Conservation (phyloP, 2,329 filamentous ascomycete genomes). For the Thermomyces lanuginosus region DNA sequence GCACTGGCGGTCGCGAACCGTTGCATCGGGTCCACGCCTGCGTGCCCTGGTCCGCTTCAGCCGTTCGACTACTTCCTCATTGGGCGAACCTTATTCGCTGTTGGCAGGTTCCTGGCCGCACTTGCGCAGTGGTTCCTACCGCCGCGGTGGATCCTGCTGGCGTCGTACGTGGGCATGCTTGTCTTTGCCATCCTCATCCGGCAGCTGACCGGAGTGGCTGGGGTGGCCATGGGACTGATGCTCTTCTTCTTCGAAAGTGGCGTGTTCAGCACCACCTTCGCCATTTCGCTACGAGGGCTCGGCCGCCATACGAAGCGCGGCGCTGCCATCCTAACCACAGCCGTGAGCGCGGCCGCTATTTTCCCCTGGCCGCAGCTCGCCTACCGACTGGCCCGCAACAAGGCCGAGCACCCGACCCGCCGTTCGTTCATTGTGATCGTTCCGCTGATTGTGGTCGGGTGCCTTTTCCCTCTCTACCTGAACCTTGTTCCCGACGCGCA, state of each 20-base stretch:
- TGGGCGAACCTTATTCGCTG: slow-evolving; percentile 41
- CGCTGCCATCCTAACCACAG: slow-evolving; percentile 36
- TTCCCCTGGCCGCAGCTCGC: slow-evolving; percentile 40
- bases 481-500: slow-evolving; percentile 33
- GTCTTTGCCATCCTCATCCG: slow-evolving; percentile 37
- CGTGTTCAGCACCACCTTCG: slow-evolving; percentile 43
- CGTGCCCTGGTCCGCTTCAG: slow-evolving; percentile 9
- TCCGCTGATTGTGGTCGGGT: slow-evolving; percentile 35
- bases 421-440: slow-evolving; percentile 39
- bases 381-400: slow-evolving; percentile 23
- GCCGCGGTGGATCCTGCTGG: slow-evolving; percentile 40
- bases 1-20: slow-evolving; percentile 28
- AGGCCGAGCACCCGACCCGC: slow-evolving; percentile 14
- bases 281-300: slow-evolving; percentile 41
- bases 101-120: slow-evolving; percentile 42
- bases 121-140: slow-evolving; percentile 38
- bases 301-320: slow-evolving; percentile 43
- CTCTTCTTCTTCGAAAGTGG: slow-evolving; percentile 46
- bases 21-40: too few species aligned
- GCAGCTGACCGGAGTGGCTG: slow-evolving; percentile 29
- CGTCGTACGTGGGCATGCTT: slow-evolving; percentile 38
- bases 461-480: slow-evolving; percentile 39
- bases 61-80: slow-evolving; percentile 35
- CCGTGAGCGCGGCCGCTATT: slow-evolving; percentile 37
- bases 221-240: slow-evolving; percentile 34